Conservation (phyloP, 768 basidiomycete genomes). For the Amanita brunnescens region DNA sequence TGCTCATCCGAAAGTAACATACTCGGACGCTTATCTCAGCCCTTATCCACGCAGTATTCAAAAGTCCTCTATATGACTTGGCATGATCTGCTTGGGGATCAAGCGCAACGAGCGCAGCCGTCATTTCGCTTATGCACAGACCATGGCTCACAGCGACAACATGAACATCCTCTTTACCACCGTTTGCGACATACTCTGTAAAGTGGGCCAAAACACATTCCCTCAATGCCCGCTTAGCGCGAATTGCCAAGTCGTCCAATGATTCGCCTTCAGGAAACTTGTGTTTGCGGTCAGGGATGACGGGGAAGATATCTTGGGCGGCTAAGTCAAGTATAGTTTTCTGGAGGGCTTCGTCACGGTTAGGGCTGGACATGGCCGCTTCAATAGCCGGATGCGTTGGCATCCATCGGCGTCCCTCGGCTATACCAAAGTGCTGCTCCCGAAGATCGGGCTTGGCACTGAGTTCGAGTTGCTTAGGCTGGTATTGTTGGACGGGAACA, state of each 20-base stretch:
- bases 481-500: conserved; percentile 36
- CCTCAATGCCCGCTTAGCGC: conserved; percentile 43
- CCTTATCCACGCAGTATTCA: conserved; percentile 73
- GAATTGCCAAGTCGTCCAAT: conserved; percentile 46
- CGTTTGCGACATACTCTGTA: conserved; percentile 14
- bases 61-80: conserved; percentile 35
- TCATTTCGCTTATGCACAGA: conserved; percentile 54
- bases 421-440: conserved; percentile 66
- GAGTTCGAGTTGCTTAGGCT: conserved; percentile 24
- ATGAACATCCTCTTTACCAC: conserved; percentile 34
- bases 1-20: background rate
- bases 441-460: conserved; percentile 43
- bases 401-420: conserved; percentile 55
- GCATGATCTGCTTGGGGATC: conserved; percentile 37
- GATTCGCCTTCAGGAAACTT: conserved; percentile 66
- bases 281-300: conserved; percentile 34
- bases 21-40: conserved; percentile 32
- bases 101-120: conserved; percentile 43
- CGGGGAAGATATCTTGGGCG: conserved; percentile 44
- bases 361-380: background rate
- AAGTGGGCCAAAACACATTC: conserved; percentile 55
- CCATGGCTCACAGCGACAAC: conserved; percentile 72
- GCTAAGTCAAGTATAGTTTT: conserved; percentile 35
- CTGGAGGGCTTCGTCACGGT: conserved; percentile 7
- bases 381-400: background rate